Base-by-base conservation (phyloP, 371 early-diverging fungal species). In the Mortierella sp. region DNA sequence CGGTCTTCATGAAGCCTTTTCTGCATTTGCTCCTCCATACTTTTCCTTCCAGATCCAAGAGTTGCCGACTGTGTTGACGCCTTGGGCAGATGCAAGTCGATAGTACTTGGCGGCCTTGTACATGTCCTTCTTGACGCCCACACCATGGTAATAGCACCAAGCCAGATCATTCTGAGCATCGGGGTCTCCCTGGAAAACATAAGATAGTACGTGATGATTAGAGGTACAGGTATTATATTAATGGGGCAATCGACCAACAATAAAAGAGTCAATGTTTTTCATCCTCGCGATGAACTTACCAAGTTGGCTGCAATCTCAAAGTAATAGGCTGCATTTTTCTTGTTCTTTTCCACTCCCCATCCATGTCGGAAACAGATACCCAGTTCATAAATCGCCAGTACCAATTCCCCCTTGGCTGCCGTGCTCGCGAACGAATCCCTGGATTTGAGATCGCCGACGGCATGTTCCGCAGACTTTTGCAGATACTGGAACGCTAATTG, bases 11-110 rank as follows among this genome's bases (percentile, higher is more conserved):
- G 42, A 42, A 12, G 18, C 9, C 43, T 67, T 57, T 8, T 67
- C 65, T 16, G 38, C 58, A 2, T 65, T 55, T 16, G 78, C 42
- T 18, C 76, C 72, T 41, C 89, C 86, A 63, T 93, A 93, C 71
- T 97, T 96, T 34, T 91, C 85, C 72, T 96, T 97, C 82, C 89
- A 94, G 30, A 97, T 95, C 97, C 97, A 97, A 23, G 94, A 94
- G 72, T 95, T 95, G n/a, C 93, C 92, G 34, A 96, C 91, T 23
- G 92, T 84, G 42, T 90, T 87, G 16, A 87, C 79, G 3, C 96
- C 97, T 72, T 93, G 92, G 27, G 82, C 85, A 60, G 92, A 88
- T 1, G 97, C 97, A 64, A 90, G 67, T 23, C 96, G 87, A 62
- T 91, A 96, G 79, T 93, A 96, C 60, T 91, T 89, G 0, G 96